phyloP scores from a whole-genome alignment of 2,329 filamentous ascomycete genomes.

The Colletotrichum sp. region DNA sequence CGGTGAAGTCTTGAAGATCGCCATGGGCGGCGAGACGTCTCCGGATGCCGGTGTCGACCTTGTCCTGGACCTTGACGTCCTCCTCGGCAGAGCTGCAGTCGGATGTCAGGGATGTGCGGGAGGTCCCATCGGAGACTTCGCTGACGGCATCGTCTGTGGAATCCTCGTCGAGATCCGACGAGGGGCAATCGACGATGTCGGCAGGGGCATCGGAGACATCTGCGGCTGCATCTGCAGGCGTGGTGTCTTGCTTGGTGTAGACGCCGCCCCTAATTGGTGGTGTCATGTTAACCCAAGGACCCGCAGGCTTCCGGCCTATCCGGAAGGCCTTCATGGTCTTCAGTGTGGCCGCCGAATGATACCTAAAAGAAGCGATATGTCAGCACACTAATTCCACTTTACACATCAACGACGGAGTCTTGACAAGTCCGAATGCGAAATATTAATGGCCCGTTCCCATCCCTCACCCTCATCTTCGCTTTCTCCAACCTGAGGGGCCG shows the following conservation, averaged over 20 bases:
- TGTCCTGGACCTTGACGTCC: background rate
- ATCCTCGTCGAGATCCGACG: constrained; percentile 15
- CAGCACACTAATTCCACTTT: constrained; percentile 27
- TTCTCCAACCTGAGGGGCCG: background rate
- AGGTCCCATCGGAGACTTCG: constrained; percentile 17
- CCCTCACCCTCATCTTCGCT: background rate
- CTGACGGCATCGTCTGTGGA: constrained; percentile 15
- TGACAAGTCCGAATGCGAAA: background rate
- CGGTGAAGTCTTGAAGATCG: background rate
- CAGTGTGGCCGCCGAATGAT: constrained; percentile 59
- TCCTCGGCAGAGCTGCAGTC: constrained; percentile 14
- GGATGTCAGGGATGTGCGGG: constrained; percentile 21
- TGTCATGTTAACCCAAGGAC: constrained; percentile 62
- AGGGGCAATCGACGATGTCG: constrained; percentile 7
- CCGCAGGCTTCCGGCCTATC: constrained; percentile 59
- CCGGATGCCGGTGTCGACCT: constrained; percentile 8
- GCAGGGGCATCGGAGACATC: background rate
- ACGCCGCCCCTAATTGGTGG: constrained; percentile 62
- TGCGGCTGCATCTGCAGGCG: constrained; percentile 4
- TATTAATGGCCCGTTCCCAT: constrained; percentile 10
- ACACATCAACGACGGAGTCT: background rate
- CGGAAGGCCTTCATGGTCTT: constrained; percentile 64
- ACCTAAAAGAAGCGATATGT: constrained; percentile 46
- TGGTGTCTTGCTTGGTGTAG: constrained; percentile 31
- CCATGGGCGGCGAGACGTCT: constrained; percentile 1